Evolutionary conservation across 2,329 filamentous ascomycete species (phyloP).

Genomic region (Talaromyces sp.): DNA sequence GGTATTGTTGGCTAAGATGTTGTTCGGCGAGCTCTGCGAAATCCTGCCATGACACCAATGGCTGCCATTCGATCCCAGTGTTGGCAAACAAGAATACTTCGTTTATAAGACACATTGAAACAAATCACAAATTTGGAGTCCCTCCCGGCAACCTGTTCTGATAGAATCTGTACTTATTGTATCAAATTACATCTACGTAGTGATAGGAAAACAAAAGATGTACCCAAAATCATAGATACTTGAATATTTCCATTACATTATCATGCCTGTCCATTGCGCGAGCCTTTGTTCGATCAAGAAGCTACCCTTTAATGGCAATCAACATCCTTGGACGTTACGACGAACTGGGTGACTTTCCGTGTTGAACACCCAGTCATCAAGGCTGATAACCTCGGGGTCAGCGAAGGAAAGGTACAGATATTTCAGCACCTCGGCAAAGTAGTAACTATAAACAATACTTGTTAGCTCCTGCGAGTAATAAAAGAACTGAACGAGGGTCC

Average conservation of each 20-base stretch:
- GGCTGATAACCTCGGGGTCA: constrained; percentile 52
- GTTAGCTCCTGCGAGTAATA: neutral
- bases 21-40: constrained; percentile 27
- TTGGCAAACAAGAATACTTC: constrained; percentile 9
- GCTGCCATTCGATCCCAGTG: constrained; percentile 18
- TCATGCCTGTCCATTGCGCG: neutral
- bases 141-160: neutral
- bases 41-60: constrained; percentile 23
- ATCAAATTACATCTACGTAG: neutral
- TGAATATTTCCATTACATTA: neutral
- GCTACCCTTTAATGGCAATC: neutral
- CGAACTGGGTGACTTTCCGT: constrained; percentile 53
- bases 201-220: neutral
- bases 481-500: constrained; percentile 1
- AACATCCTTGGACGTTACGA: neutral
- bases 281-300: neutral
- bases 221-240: neutral
- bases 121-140: neutral
- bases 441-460: constrained; percentile 11
- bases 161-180: neutral
- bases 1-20: constrained; percentile 31
- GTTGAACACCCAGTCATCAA: constrained; percentile 64
- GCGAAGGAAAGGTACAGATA: constrained; percentile 61
- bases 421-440: constrained; percentile 56
- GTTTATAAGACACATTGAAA: neutral